phyloP scores from a whole-genome alignment of 2,329 filamentous ascomycete species.

The Xylariaceae sp. region DNA sequence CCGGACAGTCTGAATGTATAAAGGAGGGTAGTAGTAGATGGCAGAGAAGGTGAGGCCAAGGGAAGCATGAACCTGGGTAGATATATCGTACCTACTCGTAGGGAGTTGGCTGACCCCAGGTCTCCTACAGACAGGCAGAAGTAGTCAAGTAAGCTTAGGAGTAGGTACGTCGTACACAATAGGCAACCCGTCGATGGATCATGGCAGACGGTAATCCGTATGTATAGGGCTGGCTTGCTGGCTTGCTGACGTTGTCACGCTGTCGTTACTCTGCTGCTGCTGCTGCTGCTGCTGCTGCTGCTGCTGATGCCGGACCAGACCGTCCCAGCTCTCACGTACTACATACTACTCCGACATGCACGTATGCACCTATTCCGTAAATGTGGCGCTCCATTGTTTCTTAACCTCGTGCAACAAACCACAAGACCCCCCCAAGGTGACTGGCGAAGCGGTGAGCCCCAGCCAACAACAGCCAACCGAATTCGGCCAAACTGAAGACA shows the following conservation, averaged over 20 bases:
- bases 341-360: neutral
- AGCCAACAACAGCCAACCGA: constrained; percentile 4
- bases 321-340: too few species aligned
- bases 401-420: constrained; percentile 12
- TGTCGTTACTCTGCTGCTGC: neutral
- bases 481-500: constrained; percentile 10
- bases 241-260: neutral
- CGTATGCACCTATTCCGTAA: neutral
- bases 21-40: neutral
- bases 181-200: too few species aligned
- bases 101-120: too few species aligned
- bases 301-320: constrained; percentile 3
- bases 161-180: too few species aligned
- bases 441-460: constrained; percentile 17
- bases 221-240: constrained; percentile 15
- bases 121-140: too few species aligned
- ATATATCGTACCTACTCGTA: too few species aligned
- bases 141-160: too few species aligned
- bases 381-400: constrained; percentile 15
- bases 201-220: neutral
- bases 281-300: neutral
- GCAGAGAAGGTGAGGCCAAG: too few species aligned
- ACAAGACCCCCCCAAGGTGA: constrained; percentile 5
- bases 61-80: too few species aligned
- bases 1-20: too few species aligned